Percentiles rank a stretch among this genome's conserved stretches.
phyloP scores from a whole-genome alignment of 2,329 filamentous ascomycete species.

The Verruconis gallopava region DNA sequence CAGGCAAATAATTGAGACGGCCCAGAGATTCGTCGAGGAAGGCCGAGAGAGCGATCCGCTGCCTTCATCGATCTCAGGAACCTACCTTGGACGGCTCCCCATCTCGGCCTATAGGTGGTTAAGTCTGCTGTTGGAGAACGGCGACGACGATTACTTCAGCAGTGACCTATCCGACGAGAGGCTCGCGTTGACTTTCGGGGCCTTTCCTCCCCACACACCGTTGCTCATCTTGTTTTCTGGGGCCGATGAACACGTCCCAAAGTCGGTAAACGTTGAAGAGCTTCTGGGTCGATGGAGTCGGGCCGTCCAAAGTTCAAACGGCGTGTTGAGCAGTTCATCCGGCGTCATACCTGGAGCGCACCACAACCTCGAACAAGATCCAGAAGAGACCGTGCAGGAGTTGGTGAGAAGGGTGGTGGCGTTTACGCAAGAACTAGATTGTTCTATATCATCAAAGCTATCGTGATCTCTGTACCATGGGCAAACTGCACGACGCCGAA shows the following conservation, averaged over 20 bases:
- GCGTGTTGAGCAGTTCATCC: slow-evolving; percentile 20
- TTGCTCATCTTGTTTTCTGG: slow-evolving; percentile 53
- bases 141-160: slow-evolving; percentile 83
- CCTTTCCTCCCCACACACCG: slow-evolving; percentile 37
- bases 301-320: slow-evolving; percentile 34
- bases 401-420: slow-evolving; percentile 37
- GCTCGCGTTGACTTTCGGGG: slow-evolving; percentile 52
- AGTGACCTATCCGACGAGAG: slow-evolving; percentile 52
- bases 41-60: slow-evolving; percentile 45
- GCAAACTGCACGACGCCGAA: too few species aligned
- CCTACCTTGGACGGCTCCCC: slow-evolving; percentile 18
- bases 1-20: slow-evolving; percentile 32
- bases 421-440: slow-evolving; percentile 30
- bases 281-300: slow-evolving; percentile 48
- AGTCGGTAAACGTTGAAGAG: slow-evolving; percentile 41
- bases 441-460: not conserved
- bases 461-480: not conserved
- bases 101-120: slow-evolving; percentile 46
- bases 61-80: slow-evolving; percentile 22
- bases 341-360: slow-evolving; percentile 33
- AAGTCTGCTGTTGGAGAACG: slow-evolving; percentile 44
- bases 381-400: slow-evolving; percentile 33
- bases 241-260: slow-evolving; percentile 52
- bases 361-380: slow-evolving; percentile 38
- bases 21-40: slow-evolving; percentile 41